Evolutionary conservation across 257 asterid species (phyloP), one percentile per base, ranked within the genome.

Genomic region (Rauvolfia tetraphylla): DNA sequence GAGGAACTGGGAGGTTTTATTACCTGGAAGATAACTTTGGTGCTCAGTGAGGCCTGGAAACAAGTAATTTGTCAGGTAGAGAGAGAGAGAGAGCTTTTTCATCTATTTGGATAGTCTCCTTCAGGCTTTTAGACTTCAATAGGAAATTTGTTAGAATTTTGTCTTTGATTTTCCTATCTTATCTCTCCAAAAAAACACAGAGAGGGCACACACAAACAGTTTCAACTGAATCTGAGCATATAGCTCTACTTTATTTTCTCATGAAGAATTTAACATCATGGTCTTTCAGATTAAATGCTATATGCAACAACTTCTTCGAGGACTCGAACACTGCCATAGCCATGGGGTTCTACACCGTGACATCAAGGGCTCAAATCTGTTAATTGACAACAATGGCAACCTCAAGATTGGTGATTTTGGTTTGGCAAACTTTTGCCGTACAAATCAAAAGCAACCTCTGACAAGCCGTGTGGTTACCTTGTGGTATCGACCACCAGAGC

Each of bases 401-500:
- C 90, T 94, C 73, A 94, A 94, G 84, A 90, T 94, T 69, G 98
- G 93, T 14, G 98, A 94, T 87, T 92, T 94, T 82, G 97, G 98
- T 83, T 86, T 94, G 79, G 95, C 98, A 31, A 94, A 96, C 27
- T 86, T 94, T 82, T 92, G 81, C 80, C 85, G 89, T 29, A 75
- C 89, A 77, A 87, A 87, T 77, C 92, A 88, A 71, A 87, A 71
- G 84, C 96, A 87, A 76, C 95, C 95, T 68, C 80, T 94, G 74
- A 94, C 98, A 75, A 92, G 97, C 59, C 97, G 98, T 53, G 98
- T 94, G 74, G 97, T 92, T 71, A 94, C 98, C 73, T 84, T 94
- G 83, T 94, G 98, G 98, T 94, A 89, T 83, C 93, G 98, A 33
- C 97, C 98, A 72, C 98, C 97, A 36, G 98, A 94, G 86, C 97